Evolutionary conservation across 257 asterid genomes (phyloP).

Genomic region (Catharanthus roseus): DNA sequence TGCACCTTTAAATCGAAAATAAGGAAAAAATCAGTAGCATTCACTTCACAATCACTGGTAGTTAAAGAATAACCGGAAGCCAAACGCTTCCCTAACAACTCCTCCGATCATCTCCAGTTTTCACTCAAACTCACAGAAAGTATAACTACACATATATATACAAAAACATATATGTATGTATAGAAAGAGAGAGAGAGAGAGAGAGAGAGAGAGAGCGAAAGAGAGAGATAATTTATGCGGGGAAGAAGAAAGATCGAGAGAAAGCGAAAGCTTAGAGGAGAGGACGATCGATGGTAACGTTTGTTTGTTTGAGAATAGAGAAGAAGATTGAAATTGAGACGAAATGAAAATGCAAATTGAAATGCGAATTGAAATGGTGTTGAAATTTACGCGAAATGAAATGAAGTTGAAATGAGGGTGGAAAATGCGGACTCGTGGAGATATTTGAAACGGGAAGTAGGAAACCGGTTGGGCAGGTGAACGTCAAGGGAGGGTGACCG

Average conservation of each 20-base stretch:
- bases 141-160: neutral
- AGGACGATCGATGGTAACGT: slow-evolving; percentile 21
- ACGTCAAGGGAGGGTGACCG: slow-evolving; percentile 21
- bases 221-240: slow-evolving; percentile 22
- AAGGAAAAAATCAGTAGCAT: slow-evolving; percentile 3
- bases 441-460: slow-evolving; percentile 9
- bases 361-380: slow-evolving; percentile 15
- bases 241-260: slow-evolving; percentile 20
- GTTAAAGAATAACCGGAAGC: neutral
- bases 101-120: slow-evolving; percentile 3
- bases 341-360: slow-evolving; percentile 19
- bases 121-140: neutral
- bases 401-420: neutral
- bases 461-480: slow-evolving; percentile 12
- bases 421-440: neutral
- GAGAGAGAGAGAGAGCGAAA: slow-evolving; percentile 38
- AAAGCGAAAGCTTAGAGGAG: slow-evolving; percentile 12
- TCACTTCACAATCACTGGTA: neutral
- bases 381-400: slow-evolving; percentile 51
- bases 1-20: neutral
- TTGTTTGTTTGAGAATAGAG: slow-evolving; percentile 21
- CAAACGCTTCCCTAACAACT: slow-evolving; percentile 6
- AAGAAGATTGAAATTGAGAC: slow-evolving; percentile 35
- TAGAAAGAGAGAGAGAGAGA: too few species aligned
- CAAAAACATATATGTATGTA: neutral